Evolutionary conservation across 768 basidiomycete species (phyloP), one percentile per base, ranked within the genome.

Genomic region (Ramaria sp.): DNA sequence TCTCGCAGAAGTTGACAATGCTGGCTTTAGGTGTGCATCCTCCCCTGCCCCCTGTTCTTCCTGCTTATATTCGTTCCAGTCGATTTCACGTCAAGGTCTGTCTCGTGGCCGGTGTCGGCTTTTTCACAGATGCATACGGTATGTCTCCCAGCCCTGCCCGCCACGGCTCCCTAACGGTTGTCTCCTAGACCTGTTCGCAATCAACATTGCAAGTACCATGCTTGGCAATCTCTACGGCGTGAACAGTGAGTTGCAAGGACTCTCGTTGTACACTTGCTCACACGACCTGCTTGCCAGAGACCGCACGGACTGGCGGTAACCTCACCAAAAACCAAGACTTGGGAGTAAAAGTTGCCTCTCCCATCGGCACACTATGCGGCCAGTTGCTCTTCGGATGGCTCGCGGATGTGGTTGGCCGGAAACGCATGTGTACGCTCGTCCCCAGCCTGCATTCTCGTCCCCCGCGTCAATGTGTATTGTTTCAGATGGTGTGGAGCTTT

Each of bases 151-250:
- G 6, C 39, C 8, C 39, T 18, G 8, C n/a, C 13, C 39, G 28
- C 15, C 38, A 1, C 38, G 30, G 24, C 38, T 24, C 61, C 55
- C 58, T 51, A 43, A 41, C 27, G 34, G 25, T 28, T 8, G 16
- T 53, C 79, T 79, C 56, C 88, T 88, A 62, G 89, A 91, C 58
- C 83, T 94, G 57, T 96, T 93, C 62, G 86, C 88, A 6, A 94
- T 94, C 70, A 89, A 83, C 67, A 87, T 94, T 43, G 89, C 80
- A 0, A 79, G 85, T 0, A 73, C 73, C 0, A 93, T 94, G 88
- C 69, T 95, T 55, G 88, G 84, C 24, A 88, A 83, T 62, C 82
- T 92, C 55, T 93, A 93, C 51, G 79, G 80, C 24, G 13, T 41
- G 1, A 52, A 65, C 15, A 61, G 70, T 70, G 48, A 27, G 59